phyloP scores from a whole-genome alignment of 2,329 filamentous ascomycete species.

The Colletotrichum liriopes region DNA sequence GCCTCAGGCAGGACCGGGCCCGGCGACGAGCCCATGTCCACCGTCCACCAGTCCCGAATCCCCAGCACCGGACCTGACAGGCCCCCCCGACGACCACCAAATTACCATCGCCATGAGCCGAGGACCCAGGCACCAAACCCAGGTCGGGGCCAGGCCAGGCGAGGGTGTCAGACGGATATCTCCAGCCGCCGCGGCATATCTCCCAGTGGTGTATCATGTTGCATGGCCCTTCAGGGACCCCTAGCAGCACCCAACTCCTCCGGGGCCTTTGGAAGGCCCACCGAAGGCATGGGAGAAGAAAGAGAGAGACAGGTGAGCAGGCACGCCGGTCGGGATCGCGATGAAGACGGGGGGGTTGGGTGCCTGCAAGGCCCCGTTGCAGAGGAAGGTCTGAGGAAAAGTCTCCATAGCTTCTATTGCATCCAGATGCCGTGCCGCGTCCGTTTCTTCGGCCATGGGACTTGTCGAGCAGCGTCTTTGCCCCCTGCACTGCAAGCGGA shows the following conservation, averaged over 20 bases:
- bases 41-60: slow-evolving; percentile 15
- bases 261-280: background rate
- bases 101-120: slow-evolving; percentile 10
- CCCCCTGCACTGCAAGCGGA: background rate
- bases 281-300: slow-evolving; percentile 2
- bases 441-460: background rate
- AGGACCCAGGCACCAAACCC: background rate
- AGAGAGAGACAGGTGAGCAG: background rate
- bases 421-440: slow-evolving; percentile 32
- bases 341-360: background rate
- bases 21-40: background rate
- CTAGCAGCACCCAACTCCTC: background rate
- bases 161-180: slow-evolving; percentile 10
- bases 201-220: background rate
- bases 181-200: slow-evolving; percentile 15
- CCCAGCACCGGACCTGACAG: slow-evolving; percentile 3
- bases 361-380: slow-evolving; percentile 5
- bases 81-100: slow-evolving; percentile 3
- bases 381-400: background rate
- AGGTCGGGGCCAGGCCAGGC: background rate
- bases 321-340: background rate
- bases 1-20: slow-evolving; percentile 1
- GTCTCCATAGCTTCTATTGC: slow-evolving; percentile 41
- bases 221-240: background rate
- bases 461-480: slow-evolving; percentile 2